phyloP scores from a whole-genome alignment of 2,329 filamentous ascomycete species.

The Exophiala viscosa region DNA sequence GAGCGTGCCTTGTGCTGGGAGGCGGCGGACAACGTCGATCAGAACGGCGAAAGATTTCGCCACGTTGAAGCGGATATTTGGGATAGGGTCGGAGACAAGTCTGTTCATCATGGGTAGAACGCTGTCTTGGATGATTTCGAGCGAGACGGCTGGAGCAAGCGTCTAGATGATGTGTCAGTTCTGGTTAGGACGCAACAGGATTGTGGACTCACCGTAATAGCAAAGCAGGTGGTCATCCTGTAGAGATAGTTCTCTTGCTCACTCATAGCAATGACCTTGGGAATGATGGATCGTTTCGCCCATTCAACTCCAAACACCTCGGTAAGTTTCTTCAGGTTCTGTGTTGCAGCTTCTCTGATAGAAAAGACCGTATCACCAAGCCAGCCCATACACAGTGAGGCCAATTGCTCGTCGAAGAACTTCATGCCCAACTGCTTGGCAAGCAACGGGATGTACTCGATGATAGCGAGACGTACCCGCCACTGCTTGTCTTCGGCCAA shows the following conservation, averaged over 20 bases:
- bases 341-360: conserved; percentile 93
- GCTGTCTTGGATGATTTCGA: conserved; percentile 87
- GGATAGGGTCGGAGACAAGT: conserved; percentile 89
- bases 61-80: conserved; percentile 99
- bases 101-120: conserved; percentile 96
- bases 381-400: conserved; percentile 96
- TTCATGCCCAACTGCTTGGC: conserved; percentile 93
- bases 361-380: conserved; percentile 98
- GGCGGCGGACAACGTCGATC: conserved; percentile 83
- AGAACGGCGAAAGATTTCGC: conserved; percentile 93
- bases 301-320: conserved; percentile 98
- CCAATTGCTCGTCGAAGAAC: conserved; percentile 98
- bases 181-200: conserved; percentile 4
- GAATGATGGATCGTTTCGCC: conserved; percentile 95
- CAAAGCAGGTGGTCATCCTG: conserved; percentile 99
- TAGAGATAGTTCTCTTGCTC: conserved; percentile 98
- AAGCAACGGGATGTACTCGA: conserved; percentile 96
- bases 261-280: conserved; percentile 98
- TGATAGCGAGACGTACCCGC: conserved; percentile 95
- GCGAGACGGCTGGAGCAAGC: conserved; percentile 83
- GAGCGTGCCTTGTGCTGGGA: conserved; percentile 84
- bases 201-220: conserved; percentile 74
- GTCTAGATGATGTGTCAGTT: conserved; percentile 58
- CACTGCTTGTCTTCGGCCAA: conserved; percentile 94
- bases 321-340: conserved; percentile 96